These are phyloP conservation scores for Talaromyces ruber DNA, from an alignment of 495 filamentous ascomycete species.

Conservation along the genomic window DNA sequence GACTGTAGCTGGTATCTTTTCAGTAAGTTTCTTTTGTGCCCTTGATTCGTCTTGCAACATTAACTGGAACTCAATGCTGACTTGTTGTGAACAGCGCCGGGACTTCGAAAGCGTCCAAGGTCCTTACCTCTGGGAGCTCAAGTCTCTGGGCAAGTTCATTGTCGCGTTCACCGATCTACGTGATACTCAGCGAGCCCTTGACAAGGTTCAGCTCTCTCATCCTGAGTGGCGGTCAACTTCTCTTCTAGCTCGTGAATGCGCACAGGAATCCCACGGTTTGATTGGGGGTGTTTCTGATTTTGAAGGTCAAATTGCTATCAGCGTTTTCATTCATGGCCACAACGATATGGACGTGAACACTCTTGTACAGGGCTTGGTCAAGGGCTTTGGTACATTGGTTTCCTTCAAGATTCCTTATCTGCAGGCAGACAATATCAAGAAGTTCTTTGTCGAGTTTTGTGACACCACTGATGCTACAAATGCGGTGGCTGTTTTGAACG, in stretches of 20 bases:
- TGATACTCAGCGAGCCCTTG: conserved; percentile 41
- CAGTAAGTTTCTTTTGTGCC: conserved; percentile 11
- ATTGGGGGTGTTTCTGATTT: conserved; percentile 26
- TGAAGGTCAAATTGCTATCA: conserved; percentile 24
- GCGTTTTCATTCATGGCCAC: conserved; percentile 16
- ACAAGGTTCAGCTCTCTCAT: conserved; percentile 30
- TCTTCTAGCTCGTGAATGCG: conserved; percentile 32
- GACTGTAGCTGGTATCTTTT: conserved; percentile 23
- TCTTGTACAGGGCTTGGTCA: conserved; percentile 36
- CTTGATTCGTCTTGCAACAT: background rate
- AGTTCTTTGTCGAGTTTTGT: conserved; percentile 45
- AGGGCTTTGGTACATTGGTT: conserved; percentile 44
- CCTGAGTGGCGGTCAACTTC: conserved; percentile 43
- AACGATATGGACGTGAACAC: conserved; percentile 13
- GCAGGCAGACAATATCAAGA: conserved; percentile 20
- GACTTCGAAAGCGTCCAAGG: conserved; percentile 25
- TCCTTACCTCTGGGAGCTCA: conserved; percentile 19
- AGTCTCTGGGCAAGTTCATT: conserved; percentile 36
- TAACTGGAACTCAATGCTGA: conserved; percentile 6
- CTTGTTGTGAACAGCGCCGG: conserved; percentile 16
- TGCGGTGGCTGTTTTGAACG: conserved; percentile 32
- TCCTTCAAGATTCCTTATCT: conserved; percentile 32
- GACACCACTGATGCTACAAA: conserved; percentile 33
- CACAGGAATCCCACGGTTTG: conserved; percentile 16
- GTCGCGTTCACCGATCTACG: conserved; percentile 49